Percentiles rank a stretch among this genome's conserved stretches.
Evolutionary conservation across 2,329 filamentous ascomycete genomes (phyloP).

Genomic region (Botrytis hyacinthi): DNA sequence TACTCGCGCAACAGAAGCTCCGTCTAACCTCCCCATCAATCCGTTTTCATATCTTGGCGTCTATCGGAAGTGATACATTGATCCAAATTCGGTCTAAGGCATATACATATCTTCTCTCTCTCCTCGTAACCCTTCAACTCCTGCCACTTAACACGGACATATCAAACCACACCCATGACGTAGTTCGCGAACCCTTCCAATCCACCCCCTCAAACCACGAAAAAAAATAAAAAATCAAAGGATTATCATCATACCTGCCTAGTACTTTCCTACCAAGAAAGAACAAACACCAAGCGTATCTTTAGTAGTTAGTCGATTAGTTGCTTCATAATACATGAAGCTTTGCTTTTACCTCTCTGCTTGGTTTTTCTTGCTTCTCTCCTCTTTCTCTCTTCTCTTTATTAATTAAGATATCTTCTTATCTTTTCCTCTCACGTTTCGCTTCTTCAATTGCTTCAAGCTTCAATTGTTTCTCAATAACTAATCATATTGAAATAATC

Average conservation of each 20-base stretch:
- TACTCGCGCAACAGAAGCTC: not conserved
- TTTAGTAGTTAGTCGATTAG: not conserved
- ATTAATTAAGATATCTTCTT: not conserved
- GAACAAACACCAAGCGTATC: not conserved
- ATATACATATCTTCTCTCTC: not conserved
- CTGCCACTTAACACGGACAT: not conserved
- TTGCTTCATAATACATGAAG: not conserved
- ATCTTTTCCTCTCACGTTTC: too few species aligned
- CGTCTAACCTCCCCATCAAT: not conserved
- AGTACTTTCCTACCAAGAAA: not conserved
- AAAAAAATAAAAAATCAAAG: not conserved
- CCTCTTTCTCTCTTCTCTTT: not conserved
- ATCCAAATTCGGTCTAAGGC: not conserved
- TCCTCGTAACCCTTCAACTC: not conserved
- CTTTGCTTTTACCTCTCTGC: not conserved
- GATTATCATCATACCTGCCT: not conserved
- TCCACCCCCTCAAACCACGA: not conserved
- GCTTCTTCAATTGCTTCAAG: not conserved
- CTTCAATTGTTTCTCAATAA: not conserved
- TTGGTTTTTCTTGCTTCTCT: not conserved
- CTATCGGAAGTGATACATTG: not conserved
- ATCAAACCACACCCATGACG: not conserved
- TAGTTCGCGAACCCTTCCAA: not conserved
- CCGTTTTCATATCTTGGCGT: constrained; percentile 6
- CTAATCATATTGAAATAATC: not conserved